phyloP scores from a whole-genome alignment of 495 filamentous ascomycete genomes.

The Penicillium alfredii region DNA sequence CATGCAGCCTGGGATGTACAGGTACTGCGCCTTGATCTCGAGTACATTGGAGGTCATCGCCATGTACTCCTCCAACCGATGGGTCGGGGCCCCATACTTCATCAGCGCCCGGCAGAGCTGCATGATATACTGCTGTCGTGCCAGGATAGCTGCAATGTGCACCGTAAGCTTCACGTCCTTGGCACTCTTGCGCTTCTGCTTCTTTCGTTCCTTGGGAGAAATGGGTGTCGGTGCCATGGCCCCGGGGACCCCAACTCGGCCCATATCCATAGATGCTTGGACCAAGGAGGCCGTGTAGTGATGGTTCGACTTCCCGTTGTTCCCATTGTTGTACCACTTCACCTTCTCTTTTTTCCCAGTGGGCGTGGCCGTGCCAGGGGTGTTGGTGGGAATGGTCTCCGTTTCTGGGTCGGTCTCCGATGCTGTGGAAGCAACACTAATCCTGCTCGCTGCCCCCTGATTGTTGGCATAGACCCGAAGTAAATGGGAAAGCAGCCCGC shows the following conservation, averaged over 20 bases:
- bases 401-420: slow-evolving; percentile 16
- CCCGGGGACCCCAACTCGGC: slow-evolving; percentile 21
- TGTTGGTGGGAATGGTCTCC: slow-evolving; percentile 13
- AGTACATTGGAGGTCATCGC: slow-evolving; percentile 79
- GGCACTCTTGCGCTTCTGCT: slow-evolving; percentile 24
- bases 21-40: slow-evolving; percentile 79
- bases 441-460: slow-evolving; percentile 14
- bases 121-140: slow-evolving; percentile 74
- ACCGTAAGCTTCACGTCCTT: slow-evolving; percentile 71
- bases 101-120: slow-evolving; percentile 85
- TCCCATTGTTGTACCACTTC: slow-evolving; percentile 30
- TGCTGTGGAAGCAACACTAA: slow-evolving; percentile 18
- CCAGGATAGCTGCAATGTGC: slow-evolving; percentile 72
- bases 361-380: slow-evolving; percentile 12
- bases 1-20: slow-evolving; percentile 91
- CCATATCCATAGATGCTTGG: slow-evolving; percentile 25
- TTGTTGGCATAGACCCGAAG: slow-evolving; percentile 28
- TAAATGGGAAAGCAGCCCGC: slow-evolving; percentile 23
- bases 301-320: slow-evolving; percentile 12
- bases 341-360: slow-evolving; percentile 28
- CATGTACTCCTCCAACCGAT: slow-evolving; percentile 77
- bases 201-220: slow-evolving; percentile 20
- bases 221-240: slow-evolving; percentile 21
- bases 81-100: slow-evolving; percentile 69
- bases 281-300: slow-evolving; percentile 28